phyloP scores from a whole-genome alignment of 768 basidiomycete species.

The Coprinopsis sp. region DNA sequence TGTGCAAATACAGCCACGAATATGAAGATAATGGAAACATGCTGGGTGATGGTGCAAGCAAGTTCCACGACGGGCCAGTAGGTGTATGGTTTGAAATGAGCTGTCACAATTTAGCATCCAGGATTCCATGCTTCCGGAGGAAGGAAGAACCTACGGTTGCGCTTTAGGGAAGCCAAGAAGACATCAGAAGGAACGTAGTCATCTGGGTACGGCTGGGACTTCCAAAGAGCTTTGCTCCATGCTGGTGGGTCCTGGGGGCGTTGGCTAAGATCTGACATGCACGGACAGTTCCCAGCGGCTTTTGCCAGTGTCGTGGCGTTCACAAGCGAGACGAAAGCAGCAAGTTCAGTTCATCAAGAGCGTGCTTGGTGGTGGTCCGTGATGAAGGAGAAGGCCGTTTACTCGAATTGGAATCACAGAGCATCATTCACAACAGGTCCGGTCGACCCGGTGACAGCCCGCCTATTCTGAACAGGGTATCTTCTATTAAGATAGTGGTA shows the following conservation, averaged over 20 bases:
- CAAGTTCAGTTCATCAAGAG: no score
- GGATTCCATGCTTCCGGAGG: not conserved
- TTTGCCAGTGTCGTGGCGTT: no score
- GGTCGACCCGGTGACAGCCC: no score
- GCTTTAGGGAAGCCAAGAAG: slow-evolving; percentile 75
- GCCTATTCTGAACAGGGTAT: no score
- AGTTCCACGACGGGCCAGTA: slow-evolving; percentile 69
- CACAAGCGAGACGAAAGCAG: no score
- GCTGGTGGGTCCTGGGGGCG: not conserved
- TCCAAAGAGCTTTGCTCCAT: slow-evolving; percentile 83
- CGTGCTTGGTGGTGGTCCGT: no score
- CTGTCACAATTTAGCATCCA: slow-evolving; percentile 32
- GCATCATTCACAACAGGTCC: no score
- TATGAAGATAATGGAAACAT: slow-evolving; percentile 73
- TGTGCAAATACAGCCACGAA: slow-evolving; percentile 79
- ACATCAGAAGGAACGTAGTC: slow-evolving; percentile 73
- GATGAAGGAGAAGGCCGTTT: no score
- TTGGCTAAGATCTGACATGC: no score
- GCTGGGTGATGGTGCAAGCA: slow-evolving; percentile 78
- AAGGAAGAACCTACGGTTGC: slow-evolving; percentile 51
- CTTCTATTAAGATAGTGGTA: no score
- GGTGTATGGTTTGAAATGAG: slow-evolving; percentile 75
- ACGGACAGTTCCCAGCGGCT: no score
- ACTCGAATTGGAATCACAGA: no score
- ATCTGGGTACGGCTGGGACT: slow-evolving; percentile 69